phyloP scores from a whole-genome alignment of 768 basidiomycete species.

The Tylopilus sp. region DNA sequence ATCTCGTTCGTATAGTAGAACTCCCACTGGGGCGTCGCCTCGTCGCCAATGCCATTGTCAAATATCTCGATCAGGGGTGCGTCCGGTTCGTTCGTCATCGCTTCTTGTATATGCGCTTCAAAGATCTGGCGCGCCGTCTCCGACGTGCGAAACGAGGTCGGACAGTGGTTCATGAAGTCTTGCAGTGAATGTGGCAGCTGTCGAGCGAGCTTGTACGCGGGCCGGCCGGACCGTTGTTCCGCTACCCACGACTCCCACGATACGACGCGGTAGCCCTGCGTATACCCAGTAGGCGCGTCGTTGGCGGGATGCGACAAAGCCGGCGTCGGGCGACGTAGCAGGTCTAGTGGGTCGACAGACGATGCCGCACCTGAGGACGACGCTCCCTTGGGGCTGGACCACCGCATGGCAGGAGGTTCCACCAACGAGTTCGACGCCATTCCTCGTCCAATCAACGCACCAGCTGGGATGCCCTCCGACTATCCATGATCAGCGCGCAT shows the following conservation, averaged over 20 bases:
- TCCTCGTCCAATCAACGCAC: slow-evolving; percentile 9
- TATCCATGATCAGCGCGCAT: slow-evolving; percentile 8
- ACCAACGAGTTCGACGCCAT: slow-evolving; percentile 18
- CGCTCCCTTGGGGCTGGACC: neutral
- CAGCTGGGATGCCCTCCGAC: neutral
- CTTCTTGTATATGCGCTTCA: slow-evolving; percentile 61
- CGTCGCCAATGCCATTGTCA: slow-evolving; percentile 63
- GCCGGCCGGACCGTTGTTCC: slow-evolving; percentile 13
- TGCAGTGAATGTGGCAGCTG: slow-evolving; percentile 64
- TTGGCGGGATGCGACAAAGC: neutral
- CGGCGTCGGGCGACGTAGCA: neutral
- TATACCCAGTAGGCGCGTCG: neutral
- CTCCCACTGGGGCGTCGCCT: slow-evolving; percentile 77
- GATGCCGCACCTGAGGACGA: neutral
- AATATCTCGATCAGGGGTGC: slow-evolving; percentile 64
- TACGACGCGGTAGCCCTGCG: slow-evolving; percentile 11
- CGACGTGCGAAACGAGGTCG: slow-evolving; percentile 37
- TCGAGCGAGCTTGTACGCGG: slow-evolving; percentile 33
- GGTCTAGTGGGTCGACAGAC: neutral
- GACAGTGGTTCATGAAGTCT: slow-evolving; percentile 60
- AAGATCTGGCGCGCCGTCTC: slow-evolving; percentile 52
- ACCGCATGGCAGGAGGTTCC: neutral
- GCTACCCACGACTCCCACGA: slow-evolving; percentile 23
- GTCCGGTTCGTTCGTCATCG: slow-evolving; percentile 60
- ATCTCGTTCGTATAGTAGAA: slow-evolving; percentile 85